Conservation (phyloP, 2,329 filamentous ascomycete genomes). For the Diaporthe aspalathi region DNA sequence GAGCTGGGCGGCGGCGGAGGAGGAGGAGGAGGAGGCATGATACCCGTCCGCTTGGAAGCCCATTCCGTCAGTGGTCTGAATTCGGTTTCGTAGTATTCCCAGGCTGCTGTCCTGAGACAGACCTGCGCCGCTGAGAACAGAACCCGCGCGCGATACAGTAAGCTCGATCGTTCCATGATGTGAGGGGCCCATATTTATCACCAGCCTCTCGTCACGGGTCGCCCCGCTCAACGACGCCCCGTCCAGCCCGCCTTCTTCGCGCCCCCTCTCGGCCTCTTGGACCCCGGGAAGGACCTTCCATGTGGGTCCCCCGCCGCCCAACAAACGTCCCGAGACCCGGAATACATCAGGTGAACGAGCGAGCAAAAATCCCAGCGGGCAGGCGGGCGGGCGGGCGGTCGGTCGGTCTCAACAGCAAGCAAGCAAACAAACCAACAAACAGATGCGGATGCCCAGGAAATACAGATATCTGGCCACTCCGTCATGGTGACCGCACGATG, state of each 20-base stretch:
- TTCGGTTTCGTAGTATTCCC: neutral
- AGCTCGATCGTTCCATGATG: conserved; percentile 10
- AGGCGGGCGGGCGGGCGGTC: neutral
- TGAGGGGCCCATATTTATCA: conserved; percentile 17
- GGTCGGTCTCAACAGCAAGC: too few relatives aligned
- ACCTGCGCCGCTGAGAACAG: neutral
- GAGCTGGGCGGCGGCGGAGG: neutral
- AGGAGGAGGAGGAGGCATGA: too few relatives aligned
- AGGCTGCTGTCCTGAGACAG: neutral
- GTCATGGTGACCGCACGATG: conserved; percentile 18
- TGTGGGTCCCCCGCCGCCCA: conserved; percentile 21
- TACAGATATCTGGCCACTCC: neutral
- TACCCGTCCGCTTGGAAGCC: neutral
- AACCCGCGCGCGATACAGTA: neutral
- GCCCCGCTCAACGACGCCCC: conserved; percentile 20
- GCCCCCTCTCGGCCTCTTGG: neutral
- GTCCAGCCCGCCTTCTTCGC: neutral
- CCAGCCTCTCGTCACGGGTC: conserved; percentile 10
- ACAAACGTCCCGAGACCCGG: conserved; percentile 15
- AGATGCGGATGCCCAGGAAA: neutral
- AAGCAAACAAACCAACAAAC: too few relatives aligned
- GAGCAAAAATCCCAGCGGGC: conserved; percentile 17
- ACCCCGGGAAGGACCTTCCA: conserved; percentile 15
- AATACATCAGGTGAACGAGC: conserved; percentile 26
- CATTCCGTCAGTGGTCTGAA: neutral